Evolutionary conservation across 164 flowering plant genomes (phyloP), one percentile per base, ranked within the genome.

Genomic region (Litsea cubeba): DNA sequence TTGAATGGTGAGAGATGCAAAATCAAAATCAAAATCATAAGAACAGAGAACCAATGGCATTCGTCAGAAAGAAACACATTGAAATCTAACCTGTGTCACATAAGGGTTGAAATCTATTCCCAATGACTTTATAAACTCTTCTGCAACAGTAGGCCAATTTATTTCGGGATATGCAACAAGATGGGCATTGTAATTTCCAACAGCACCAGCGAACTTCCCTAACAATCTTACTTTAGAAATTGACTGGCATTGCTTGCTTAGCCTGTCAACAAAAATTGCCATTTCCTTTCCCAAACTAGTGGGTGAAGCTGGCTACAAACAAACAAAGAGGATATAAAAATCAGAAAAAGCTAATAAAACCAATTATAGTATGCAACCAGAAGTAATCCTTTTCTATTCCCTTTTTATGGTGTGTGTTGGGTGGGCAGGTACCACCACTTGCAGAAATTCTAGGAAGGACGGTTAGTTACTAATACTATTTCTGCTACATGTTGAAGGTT

Each of bases 131-230:
- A 93, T 95, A 86, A 95, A 92, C 70, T 90, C 97, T 79, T 93
- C 89, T 5, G 99, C 94, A 81, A 87, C 76, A 22, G 70, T 78
- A 60, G 95, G 92, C 99, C 98, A 93, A 63, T 89, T 77, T 68
- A 90, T 68, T 70, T 85, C 80, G 72, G 97, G 98, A 87, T 93
- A 95, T 73, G 98, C 97, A 79, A 79, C 87, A 70, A 93, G 77
- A 86, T 95, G 99, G 11, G 99, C 97, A 84, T 92, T 93, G 78
- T 93, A 93, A 58, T 93, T 95, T 67, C 99, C 98, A 77, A 92
- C 95, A 15, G 98, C 99, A 80, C 98, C 99, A 63, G 97, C 95
- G 84, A 95, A 92, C 83, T 95, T 95, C 70, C 99, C 98, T 84
- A 88, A 72, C 12, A 92, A 75, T 76, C 82, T 80, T 76, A 89